Percentiles rank a stretch among this genome's conserved stretches.
phyloP scores from a whole-genome alignment of 75 land plant species.

The Chamaecyparis obtusa region DNA sequence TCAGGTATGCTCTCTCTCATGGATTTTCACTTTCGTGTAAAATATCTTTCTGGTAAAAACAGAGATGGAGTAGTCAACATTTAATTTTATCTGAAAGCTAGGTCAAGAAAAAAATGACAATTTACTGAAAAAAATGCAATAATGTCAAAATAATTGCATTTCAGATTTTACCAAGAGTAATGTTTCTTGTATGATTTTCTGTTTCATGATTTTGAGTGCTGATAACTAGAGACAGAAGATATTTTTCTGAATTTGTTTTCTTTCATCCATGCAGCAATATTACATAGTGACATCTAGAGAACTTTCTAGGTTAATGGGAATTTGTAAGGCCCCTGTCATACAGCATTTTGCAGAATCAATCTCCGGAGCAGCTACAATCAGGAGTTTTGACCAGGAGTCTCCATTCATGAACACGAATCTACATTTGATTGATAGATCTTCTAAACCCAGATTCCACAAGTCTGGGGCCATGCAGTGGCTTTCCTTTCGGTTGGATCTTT shows the following conservation, averaged over 20 bases:
- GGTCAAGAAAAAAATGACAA: not conserved
- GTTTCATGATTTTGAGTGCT: not conserved
- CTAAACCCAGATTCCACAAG: constrained; percentile 59
- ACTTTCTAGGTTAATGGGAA: constrained; percentile 48
- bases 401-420: constrained; percentile 51
- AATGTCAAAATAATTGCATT: not conserved
- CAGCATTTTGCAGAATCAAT: constrained; percentile 76
- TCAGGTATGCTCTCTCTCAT: constrained; percentile 2
- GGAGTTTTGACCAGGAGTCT: constrained; percentile 61
- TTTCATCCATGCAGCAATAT: constrained; percentile 44
- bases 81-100: not conserved
- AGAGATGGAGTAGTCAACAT: not conserved
- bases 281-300: constrained; percentile 72
- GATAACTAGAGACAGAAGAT: not conserved
- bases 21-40: not conserved
- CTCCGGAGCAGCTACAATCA: constrained; percentile 63
- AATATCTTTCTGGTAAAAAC: not conserved
- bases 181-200: not conserved
- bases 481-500: constrained; percentile 67
- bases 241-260: not conserved
- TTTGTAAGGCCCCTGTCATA: constrained; percentile 60
- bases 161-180: not conserved
- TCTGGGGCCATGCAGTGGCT: constrained; percentile 86
- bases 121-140: not conserved
- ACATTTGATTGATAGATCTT: constrained; percentile 45